Conservation (phyloP, 169 alveolate species). For the Cryptosporidium xiaoi region DNA sequence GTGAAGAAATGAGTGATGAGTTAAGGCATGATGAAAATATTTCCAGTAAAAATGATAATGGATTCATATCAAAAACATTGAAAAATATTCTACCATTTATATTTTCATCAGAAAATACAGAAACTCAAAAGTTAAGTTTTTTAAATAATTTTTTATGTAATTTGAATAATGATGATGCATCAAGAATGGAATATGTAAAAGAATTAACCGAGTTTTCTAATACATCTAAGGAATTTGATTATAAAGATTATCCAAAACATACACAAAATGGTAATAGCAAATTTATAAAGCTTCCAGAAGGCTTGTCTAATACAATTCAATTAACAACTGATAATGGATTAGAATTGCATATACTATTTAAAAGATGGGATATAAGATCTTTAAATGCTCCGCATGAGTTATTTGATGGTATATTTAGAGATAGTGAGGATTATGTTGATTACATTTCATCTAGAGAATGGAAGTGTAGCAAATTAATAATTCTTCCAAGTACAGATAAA, state of each 20-base stretch:
- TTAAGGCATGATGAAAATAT: not conserved
- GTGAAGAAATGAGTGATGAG: slow-evolving; percentile 3
- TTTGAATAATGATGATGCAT: not conserved
- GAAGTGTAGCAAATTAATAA: slow-evolving; percentile 41
- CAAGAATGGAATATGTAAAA: slow-evolving; percentile 26
- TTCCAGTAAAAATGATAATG: not conserved
- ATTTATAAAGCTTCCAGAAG: slow-evolving; percentile 45
- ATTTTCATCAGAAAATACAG: slow-evolving; percentile 27
- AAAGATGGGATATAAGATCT: slow-evolving; percentile 78
- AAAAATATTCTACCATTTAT: slow-evolving; percentile 7
- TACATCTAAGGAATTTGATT: slow-evolving; percentile 3
- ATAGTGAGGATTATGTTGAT: not conserved
- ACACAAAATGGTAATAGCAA: slow-evolving; percentile 61
- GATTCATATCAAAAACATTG: slow-evolving; percentile 6
- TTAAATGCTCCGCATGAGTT: slow-evolving; percentile 56
- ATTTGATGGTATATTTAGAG: slow-evolving; percentile 11
- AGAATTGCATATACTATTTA: slow-evolving; percentile 77
- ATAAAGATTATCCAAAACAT: slow-evolving; percentile 33
- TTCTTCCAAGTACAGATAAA: slow-evolving; percentile 42
- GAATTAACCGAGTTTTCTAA: slow-evolving; percentile 20
- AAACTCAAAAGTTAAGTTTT: slow-evolving; percentile 15
- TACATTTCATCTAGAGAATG: slow-evolving; percentile 56
- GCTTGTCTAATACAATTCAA: slow-evolving; percentile 38
- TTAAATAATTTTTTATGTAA: slow-evolving; percentile 18
- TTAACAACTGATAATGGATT: slow-evolving; percentile 78